Base-by-base conservation (phyloP, 345 rosid species). In the Rhodamnia rubescens region DNA sequence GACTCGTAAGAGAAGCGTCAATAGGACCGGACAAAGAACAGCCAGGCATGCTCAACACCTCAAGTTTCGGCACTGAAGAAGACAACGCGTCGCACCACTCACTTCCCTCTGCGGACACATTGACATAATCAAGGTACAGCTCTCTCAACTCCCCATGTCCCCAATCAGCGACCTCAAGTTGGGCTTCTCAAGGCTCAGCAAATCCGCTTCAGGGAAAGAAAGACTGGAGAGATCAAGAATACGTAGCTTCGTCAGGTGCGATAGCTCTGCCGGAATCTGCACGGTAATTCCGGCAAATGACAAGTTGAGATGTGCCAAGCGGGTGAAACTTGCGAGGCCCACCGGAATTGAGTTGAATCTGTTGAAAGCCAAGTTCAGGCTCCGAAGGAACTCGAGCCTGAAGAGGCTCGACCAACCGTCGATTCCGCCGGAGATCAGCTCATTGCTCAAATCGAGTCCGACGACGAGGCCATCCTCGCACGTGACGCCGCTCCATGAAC, bases 341-440 rank as follows among this genome's bases (percentile, higher is more conserved):
- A 51, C 42, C 10, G 94, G 90, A 32, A 91, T 81, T 8, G 11
- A 55, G n/a, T 10, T 81, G 89, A 92, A 85, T 27, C 11, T 27
- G 84, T 91, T 93, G 36, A 47, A 42, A 21, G 92, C 87, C 87
- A 93, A 84, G 83, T 92, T 87, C 40, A 93, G 86, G 12, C 58
- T 84, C 87, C 44, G 85, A 4, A 92, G 92, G 86, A 84, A 85
- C 40, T 21, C 86, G 47, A 93, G 90, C 84, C 9, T 15, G 83
- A 90, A 91, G 26, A 92, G 44, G 44, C 44, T 42, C 44, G 44
- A 42, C 44, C 4, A 42, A 42, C 44, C 44, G 44, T 42, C 44
- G 44, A 42, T 42, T 42, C 44, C 44, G 44, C 44, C 44, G 5
- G 44, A 42, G 44, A 42, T 42, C 44, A 4, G 4, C 44, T 42